Evolutionary conservation across 2,329 filamentous ascomycete species (phyloP).

Genomic region (Knufia petricola): DNA sequence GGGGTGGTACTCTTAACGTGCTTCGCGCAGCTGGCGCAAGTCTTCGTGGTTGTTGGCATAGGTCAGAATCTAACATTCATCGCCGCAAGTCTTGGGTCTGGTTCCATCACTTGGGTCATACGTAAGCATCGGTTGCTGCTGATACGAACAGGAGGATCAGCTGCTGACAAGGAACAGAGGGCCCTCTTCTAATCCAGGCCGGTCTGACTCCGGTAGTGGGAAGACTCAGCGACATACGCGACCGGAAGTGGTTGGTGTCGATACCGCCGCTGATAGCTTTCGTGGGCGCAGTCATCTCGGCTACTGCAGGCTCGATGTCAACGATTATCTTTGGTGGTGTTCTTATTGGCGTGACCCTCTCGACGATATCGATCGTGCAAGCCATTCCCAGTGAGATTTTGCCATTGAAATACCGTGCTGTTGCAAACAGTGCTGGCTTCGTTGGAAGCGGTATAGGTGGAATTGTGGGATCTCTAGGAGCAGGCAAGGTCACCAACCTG

Average conservation of each 20-base stretch:
- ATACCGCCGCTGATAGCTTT: slow-evolving; percentile 46
- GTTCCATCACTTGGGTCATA: slow-evolving; percentile 48
- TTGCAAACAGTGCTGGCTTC: slow-evolving; percentile 47
- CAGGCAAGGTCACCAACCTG: slow-evolving; percentile 44
- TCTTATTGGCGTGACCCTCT: slow-evolving; percentile 45
- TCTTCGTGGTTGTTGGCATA: slow-evolving; percentile 47
- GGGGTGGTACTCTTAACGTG: slow-evolving; percentile 42
- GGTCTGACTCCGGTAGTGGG: slow-evolving; percentile 49
- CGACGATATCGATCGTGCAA: slow-evolving; percentile 47
- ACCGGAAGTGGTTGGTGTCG: slow-evolving; percentile 45
- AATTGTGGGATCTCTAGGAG: slow-evolving; percentile 41
- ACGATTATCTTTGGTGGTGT: slow-evolving; percentile 50
- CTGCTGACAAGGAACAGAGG: slow-evolving; percentile 28
- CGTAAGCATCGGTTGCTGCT: slow-evolving; percentile 28
- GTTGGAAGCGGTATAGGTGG: slow-evolving; percentile 44
- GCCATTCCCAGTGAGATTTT: slow-evolving; percentile 49
- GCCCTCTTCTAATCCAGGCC: slow-evolving; percentile 48
- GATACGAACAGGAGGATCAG: background rate
- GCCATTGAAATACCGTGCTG: slow-evolving; percentile 46
- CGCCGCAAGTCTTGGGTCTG: slow-evolving; percentile 43
- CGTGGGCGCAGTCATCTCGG: slow-evolving; percentile 45
- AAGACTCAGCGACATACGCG: slow-evolving; percentile 47
- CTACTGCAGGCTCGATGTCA: slow-evolving; percentile 46
- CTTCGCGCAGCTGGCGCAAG: slow-evolving; percentile 45
- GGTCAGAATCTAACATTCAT: slow-evolving; percentile 49